phyloP scores from a whole-genome alignment of 73 alveolate genomes.

The Halteria grandinella region DNA sequence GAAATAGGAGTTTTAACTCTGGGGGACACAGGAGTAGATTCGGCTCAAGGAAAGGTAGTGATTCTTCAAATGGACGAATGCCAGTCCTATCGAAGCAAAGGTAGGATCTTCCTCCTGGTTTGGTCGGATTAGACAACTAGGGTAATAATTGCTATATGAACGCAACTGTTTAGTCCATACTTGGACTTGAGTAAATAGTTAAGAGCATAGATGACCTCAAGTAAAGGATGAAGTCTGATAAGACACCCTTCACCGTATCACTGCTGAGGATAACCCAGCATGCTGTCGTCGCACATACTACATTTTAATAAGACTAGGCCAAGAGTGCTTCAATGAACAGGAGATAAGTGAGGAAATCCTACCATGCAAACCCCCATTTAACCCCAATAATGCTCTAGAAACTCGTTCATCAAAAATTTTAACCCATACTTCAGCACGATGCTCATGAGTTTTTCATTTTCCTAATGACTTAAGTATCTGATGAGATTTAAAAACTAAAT shows the following conservation, averaged over 20 bases:
- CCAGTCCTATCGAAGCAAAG: too few species aligned
- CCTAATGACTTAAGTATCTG: slow-evolving; percentile 21
- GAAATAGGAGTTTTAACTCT: too few species aligned
- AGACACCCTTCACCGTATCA: slow-evolving; percentile 17
- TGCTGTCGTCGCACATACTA: too few species aligned
- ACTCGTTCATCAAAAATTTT: slow-evolving; percentile 23
- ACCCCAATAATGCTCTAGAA: slow-evolving; percentile 25
- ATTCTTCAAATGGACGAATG: too few species aligned
- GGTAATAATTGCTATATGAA: slow-evolving; percentile 50
- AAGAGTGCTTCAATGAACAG: too few species aligned
- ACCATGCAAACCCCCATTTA: not conserved
- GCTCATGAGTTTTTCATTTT: slow-evolving; percentile 42
- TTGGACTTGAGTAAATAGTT: not conserved
- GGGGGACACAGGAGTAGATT: too few species aligned
- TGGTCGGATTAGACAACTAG: slow-evolving; percentile 31
- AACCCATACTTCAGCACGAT: slow-evolving; percentile 40
- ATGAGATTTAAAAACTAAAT: slow-evolving; percentile 26
- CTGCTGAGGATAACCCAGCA: not conserved
- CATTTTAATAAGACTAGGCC: too few species aligned
- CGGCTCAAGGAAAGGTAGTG: too few species aligned
- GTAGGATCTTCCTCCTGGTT: slow-evolving; percentile 7
- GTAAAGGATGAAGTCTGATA: not conserved
- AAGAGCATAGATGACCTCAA: not conserved
- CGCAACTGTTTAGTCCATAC: slow-evolving; percentile 15
- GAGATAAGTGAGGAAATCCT: slow-evolving; percentile 18